These are phyloP conservation scores for Rhodotorula sp. DNA, from an alignment of 1,284 basidiomycete species.

Conservation along the genomic window DNA sequence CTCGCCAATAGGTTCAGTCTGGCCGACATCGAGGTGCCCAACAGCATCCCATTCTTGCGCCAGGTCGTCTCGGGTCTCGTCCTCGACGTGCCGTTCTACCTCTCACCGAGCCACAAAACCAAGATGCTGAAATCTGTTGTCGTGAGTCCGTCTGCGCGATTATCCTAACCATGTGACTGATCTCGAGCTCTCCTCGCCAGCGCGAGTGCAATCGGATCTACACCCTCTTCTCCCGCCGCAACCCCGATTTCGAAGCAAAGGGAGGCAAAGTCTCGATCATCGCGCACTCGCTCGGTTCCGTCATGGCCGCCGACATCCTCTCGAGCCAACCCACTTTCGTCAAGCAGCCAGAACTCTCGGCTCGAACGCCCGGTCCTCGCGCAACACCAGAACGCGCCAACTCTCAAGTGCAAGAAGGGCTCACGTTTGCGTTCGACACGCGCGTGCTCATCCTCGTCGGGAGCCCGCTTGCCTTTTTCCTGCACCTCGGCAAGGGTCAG, in stretches of 20 bases:
- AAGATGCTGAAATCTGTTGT: slow-evolving; percentile 46
- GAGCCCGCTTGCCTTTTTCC: slow-evolving; percentile 45
- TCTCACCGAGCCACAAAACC: slow-evolving; percentile 43
- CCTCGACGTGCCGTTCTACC: slow-evolving; percentile 48
- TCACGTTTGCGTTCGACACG: slow-evolving; percentile 45
- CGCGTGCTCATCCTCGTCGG: slow-evolving; percentile 47
- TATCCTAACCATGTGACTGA: no score
- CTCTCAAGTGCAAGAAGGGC: not conserved
- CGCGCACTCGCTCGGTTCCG: slow-evolving; percentile 44
- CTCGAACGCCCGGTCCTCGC: not conserved
- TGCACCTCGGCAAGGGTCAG: slow-evolving; percentile 45
- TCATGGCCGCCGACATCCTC: slow-evolving; percentile 45
- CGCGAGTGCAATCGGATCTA: slow-evolving; percentile 48
- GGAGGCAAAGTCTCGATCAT: slow-evolving; percentile 46
- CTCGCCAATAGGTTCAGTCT: slow-evolving; percentile 42
- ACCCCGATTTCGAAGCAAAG: slow-evolving; percentile 43
- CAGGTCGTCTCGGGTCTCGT: slow-evolving; percentile 47
- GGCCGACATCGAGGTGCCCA: slow-evolving; percentile 40
- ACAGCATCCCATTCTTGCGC: slow-evolving; percentile 44
- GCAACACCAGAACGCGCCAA: slow-evolving; percentile 8
- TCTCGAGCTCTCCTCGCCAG: not conserved
- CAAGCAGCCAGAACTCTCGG: slow-evolving; percentile 13
- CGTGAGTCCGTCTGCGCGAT: not conserved
- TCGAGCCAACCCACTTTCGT: slow-evolving; percentile 46
- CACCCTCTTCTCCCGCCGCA: slow-evolving; percentile 46